Conservation (phyloP, 2,329 filamentous ascomycete species). For the Colletotrichum spinosum region DNA sequence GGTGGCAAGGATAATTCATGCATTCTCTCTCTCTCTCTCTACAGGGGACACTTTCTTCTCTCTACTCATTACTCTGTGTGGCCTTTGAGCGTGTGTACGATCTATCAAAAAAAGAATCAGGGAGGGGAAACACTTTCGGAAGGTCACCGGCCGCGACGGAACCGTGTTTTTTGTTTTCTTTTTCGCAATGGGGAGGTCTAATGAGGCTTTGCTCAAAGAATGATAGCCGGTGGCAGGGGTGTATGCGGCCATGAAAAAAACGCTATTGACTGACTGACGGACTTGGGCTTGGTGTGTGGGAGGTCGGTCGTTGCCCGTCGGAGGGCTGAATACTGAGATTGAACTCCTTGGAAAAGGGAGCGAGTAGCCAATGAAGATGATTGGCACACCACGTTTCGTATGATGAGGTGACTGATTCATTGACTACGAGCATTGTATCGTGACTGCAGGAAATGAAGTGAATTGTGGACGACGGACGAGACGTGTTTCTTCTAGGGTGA, state of each 20-base stretch:
- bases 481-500: no score
- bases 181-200: constrained; percentile 36
- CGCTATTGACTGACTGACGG: constrained; percentile 34
- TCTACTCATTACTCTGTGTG: constrained; percentile 39
- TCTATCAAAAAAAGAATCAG: constrained; percentile 39
- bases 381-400: constrained; percentile 17
- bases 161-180: constrained; percentile 39
- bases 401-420: not conserved
- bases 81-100: constrained; percentile 40
- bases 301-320: constrained; percentile 37
- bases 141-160: constrained; percentile 37
- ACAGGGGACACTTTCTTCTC: constrained; percentile 34
- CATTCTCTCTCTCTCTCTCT: constrained; percentile 30
- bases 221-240: constrained; percentile 34
- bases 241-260: constrained; percentile 36
- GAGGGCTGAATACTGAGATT: constrained; percentile 37
- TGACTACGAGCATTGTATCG: not conserved
- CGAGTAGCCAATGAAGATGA: constrained; percentile 33
- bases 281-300: constrained; percentile 28
- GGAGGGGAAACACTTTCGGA: constrained; percentile 39
- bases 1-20: constrained; percentile 36
- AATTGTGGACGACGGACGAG: no score
- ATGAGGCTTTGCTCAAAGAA: constrained; percentile 35
- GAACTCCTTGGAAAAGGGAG: constrained; percentile 38
- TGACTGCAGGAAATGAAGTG: not conserved